Percentiles rank a stretch among this genome's conserved stretches.
Conservation (phyloP, 495 filamentous ascomycete species). For the Hyaloscypha bicolor region DNA sequence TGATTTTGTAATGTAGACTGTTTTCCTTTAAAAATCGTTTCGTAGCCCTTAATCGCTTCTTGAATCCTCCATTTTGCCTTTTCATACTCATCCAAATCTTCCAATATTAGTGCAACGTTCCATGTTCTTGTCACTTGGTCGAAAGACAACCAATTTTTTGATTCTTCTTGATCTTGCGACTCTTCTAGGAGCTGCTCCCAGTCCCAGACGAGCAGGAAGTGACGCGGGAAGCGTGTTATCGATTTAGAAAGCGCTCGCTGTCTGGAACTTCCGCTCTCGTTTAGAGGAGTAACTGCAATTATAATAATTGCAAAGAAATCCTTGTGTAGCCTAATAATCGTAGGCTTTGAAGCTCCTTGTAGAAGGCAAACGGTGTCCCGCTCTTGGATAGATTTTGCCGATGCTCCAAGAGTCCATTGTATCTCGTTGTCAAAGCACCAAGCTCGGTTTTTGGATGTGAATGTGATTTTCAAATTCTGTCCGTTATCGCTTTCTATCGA, state of each 20-base stretch:
- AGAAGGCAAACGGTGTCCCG: constrained; percentile 37
- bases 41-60: no score
- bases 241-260: constrained; percentile 17
- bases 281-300: constrained; percentile 27
- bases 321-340: constrained; percentile 30
- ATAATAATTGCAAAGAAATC: constrained; percentile 33
- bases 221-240: constrained; percentile 21
- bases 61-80: no score
- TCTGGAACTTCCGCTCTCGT: constrained; percentile 8
- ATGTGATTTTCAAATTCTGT: background rate
- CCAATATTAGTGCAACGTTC: no score
- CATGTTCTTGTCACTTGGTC: no score
- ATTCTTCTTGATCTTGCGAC: no score
- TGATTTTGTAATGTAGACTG: no score
- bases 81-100: no score
- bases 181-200: no score
- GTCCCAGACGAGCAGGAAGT: constrained; percentile 29
- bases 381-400: constrained; percentile 28
- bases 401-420: constrained; percentile 22
- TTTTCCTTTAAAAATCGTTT: no score
- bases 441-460: constrained; percentile 2
- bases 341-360: constrained; percentile 32
- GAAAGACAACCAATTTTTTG: no score
- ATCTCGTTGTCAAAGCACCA: background rate
- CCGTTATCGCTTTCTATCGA: background rate